phyloP scores from a whole-genome alignment of 352 stramenopile species.

The Phytophthora capsici region DNA sequence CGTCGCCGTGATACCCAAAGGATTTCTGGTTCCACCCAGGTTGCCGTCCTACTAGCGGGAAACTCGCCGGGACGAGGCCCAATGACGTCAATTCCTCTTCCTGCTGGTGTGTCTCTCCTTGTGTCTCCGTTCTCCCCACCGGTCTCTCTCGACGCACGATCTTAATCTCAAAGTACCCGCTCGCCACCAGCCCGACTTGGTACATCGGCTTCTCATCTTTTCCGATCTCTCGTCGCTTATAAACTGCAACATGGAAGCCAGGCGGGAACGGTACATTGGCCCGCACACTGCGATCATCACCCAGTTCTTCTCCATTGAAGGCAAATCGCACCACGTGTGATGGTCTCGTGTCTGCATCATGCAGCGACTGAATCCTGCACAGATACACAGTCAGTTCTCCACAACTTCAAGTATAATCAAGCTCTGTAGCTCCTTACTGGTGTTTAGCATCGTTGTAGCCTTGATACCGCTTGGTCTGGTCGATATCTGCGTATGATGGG shows the following conservation, averaged over 20 bases:
- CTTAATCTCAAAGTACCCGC: slow-evolving; percentile 85
- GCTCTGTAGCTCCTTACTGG: slow-evolving; percentile 30
- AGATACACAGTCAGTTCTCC: slow-evolving; percentile 1
- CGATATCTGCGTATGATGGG: slow-evolving; percentile 67
- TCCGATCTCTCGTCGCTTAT: slow-evolving; percentile 30
- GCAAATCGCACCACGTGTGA: slow-evolving; percentile 53
- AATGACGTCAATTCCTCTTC: slow-evolving; percentile 60
- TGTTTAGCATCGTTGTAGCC: slow-evolving; percentile 50
- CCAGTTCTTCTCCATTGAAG: slow-evolving; percentile 55
- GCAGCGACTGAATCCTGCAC: slow-evolving; percentile 37
- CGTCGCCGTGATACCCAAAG: slow-evolving; percentile 84
- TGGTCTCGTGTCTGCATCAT: slow-evolving; percentile 29
- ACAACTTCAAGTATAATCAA: background rate
- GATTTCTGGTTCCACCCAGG: slow-evolving; percentile 75
- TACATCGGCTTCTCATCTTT: slow-evolving; percentile 32
- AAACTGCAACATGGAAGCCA: slow-evolving; percentile 61
- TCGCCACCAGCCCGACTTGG: slow-evolving; percentile 56
- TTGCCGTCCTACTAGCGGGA: slow-evolving; percentile 66
- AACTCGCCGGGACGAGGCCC: slow-evolving; percentile 53
- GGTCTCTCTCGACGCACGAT: slow-evolving; percentile 41
- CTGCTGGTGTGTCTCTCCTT: background rate
- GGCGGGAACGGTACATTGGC: slow-evolving; percentile 77
- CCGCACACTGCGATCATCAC: slow-evolving; percentile 73
- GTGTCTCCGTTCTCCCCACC: background rate
- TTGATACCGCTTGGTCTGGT: slow-evolving; percentile 46